Percentiles rank a stretch among this genome's conserved stretches.
Evolutionary conservation across 495 filamentous ascomycete species (phyloP).

Genomic region (Saxispiralis lemnorum): DNA sequence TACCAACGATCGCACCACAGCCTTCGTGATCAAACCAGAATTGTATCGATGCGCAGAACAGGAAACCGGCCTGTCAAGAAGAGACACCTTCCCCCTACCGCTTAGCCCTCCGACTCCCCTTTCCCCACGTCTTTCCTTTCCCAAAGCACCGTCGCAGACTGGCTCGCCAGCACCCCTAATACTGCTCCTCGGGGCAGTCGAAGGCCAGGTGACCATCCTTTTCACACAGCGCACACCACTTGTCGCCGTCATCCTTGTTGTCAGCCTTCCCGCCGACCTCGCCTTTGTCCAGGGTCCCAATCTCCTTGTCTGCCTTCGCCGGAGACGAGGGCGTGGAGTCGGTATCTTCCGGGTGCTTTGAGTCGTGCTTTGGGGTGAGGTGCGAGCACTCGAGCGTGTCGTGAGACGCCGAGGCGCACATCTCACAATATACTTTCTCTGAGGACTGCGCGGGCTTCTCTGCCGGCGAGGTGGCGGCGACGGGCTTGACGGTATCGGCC

Average conservation of each 20-base stretch:
- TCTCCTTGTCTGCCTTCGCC: conserved; percentile 15
- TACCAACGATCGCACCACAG: too few species aligned
- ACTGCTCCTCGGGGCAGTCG: conserved; percentile 18
- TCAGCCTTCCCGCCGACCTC: conserved; percentile 60
- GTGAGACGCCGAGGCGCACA: conserved; percentile 13
- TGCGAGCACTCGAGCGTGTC: conserved; percentile 14
- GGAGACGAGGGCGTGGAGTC: neutral
- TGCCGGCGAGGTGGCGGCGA: conserved; percentile 2
- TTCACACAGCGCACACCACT: conserved; percentile 97
- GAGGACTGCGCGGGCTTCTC: neutral
- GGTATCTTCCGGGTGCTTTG: neutral
- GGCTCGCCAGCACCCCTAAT: conserved; percentile 6
- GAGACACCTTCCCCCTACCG: too few species aligned
- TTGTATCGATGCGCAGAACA: too few species aligned
- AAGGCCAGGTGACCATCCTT: conserved; percentile 56
- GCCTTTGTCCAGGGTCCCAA: conserved; percentile 8
- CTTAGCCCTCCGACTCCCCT: too few species aligned
- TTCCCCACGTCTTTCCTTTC: too few species aligned
- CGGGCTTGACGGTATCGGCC: conserved; percentile 13
- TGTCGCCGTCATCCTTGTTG: conserved; percentile 47
- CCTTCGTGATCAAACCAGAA: too few species aligned
- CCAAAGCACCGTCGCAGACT: too few species aligned
- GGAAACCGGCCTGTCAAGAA: too few species aligned
- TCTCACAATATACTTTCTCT: conserved; percentile 13
- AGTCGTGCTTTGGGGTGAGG: conserved; percentile 7